Evolutionary conservation across 73 alveolate genomes (phyloP).

Genomic region (Tetrahymena elliotti): DNA sequence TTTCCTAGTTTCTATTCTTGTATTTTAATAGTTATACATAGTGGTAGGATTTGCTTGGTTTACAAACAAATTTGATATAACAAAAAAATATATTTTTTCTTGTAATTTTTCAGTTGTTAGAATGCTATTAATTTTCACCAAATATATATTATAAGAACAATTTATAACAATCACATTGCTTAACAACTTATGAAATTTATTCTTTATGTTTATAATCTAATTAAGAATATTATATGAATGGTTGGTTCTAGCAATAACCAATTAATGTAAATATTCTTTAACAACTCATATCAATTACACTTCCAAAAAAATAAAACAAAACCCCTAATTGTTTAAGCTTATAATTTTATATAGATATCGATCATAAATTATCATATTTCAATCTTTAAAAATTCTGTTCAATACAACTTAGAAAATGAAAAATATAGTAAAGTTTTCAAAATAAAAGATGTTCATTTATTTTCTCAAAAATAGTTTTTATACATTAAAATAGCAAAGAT

Average conservation of each 20-base stretch:
- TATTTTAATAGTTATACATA: not conserved
- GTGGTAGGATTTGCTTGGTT: not conserved
- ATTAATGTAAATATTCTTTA: not conserved
- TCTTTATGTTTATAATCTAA: not conserved
- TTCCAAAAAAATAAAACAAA: not conserved
- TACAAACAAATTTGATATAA: not conserved
- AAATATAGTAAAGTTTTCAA: no score
- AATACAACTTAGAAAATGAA: no score
- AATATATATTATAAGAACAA: not conserved
- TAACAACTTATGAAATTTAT: not conserved
- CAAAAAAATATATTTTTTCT: not conserved
- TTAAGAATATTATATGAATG: not conserved
- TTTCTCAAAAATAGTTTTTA: no score
- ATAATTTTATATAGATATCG: no score
- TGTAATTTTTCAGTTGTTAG: not conserved
- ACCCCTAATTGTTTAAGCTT: no score
- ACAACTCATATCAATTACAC: not conserved
- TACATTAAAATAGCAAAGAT: no score
- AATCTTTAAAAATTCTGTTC: no score
- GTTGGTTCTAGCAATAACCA: not conserved
- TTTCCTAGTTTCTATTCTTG: not conserved
- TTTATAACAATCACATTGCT: not conserved
- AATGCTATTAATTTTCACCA: not conserved
- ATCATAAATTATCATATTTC: not conserved
- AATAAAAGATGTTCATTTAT: no score